Evolutionary conservation across 2,329 filamentous ascomycete genomes (phyloP).

Genomic region (Colletotrichum musae): DNA sequence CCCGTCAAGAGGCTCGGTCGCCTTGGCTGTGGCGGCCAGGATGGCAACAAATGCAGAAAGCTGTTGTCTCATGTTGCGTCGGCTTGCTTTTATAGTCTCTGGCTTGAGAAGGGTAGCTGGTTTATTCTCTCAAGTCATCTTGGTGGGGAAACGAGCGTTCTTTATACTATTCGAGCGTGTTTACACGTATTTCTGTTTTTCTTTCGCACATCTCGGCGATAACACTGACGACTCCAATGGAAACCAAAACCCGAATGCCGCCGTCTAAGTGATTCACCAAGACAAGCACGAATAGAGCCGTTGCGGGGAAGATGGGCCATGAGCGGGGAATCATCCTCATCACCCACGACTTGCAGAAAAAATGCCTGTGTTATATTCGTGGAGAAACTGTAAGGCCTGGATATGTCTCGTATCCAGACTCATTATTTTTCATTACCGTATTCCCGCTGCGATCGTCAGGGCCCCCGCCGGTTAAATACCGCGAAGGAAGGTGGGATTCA

Average conservation of each 20-base stretch:
- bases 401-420: not conserved
- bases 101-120: too few species aligned
- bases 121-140: too few species aligned
- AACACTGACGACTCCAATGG: not conserved
- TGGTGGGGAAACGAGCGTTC: too few species aligned
- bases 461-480: slow-evolving; percentile 7
- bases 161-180: too few species aligned
- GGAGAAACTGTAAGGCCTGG: slow-evolving; percentile 3
- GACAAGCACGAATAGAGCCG: not conserved
- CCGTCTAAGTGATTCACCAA: not conserved
- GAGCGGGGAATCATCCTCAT: not conserved
- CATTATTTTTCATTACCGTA: not conserved
- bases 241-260: not conserved
- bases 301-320: slow-evolving; percentile 8
- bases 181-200: too few species aligned
- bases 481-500: too few species aligned
- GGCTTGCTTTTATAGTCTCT: too few species aligned
- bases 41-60: not conserved
- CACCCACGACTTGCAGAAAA: not conserved
- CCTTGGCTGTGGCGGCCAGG: not conserved
- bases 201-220: not conserved
- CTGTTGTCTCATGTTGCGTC: not conserved
- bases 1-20: not conserved
- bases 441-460: not conserved
- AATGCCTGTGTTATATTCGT: slow-evolving; percentile 7